Evolutionary conservation across 139 green algal genomes (phyloP).

Genomic region (Volvox africanus): DNA sequence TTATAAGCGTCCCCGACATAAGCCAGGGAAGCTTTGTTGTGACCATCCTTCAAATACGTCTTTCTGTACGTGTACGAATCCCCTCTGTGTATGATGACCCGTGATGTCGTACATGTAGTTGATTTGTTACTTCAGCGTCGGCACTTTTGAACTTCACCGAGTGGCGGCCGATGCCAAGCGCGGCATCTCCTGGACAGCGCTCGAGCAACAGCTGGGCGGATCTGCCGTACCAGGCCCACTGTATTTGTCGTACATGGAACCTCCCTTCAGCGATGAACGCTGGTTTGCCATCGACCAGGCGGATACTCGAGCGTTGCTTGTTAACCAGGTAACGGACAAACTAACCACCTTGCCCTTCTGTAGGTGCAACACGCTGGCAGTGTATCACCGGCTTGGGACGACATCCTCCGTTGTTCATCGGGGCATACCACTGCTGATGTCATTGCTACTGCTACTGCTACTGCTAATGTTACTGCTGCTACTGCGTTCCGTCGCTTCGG

Average conservation of each 20-base stretch:
- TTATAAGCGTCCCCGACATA: not conserved
- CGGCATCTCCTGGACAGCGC: not conserved
- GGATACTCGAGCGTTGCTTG: not conserved
- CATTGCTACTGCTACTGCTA: not conserved
- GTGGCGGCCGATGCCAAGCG: not conserved
- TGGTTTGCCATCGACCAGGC: constrained; percentile 27
- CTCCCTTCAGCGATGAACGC: constrained; percentile 11
- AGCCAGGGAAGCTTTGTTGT: not conserved
- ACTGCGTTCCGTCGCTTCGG: not conserved
- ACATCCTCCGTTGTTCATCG: too few relatives aligned
- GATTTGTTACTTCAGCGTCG: constrained; percentile 48
- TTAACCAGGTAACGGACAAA: not conserved
- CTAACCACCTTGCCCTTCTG: too few relatives aligned
- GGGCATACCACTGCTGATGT: not conserved
- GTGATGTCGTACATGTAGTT: not conserved
- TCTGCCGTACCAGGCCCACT: not conserved
- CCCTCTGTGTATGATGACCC: not conserved
- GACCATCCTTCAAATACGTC: not conserved
- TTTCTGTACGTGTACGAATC: not conserved
- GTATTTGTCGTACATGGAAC: constrained; percentile 13
- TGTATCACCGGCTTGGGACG: too few relatives aligned
- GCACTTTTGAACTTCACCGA: constrained; percentile 9
- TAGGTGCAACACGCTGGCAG: too few relatives aligned
- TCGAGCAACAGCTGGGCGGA: not conserved
- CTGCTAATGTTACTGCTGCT: not conserved